Base-by-base conservation (phyloP, 371 early-diverging fungal genomes). In the Mortierella sp. region DNA sequence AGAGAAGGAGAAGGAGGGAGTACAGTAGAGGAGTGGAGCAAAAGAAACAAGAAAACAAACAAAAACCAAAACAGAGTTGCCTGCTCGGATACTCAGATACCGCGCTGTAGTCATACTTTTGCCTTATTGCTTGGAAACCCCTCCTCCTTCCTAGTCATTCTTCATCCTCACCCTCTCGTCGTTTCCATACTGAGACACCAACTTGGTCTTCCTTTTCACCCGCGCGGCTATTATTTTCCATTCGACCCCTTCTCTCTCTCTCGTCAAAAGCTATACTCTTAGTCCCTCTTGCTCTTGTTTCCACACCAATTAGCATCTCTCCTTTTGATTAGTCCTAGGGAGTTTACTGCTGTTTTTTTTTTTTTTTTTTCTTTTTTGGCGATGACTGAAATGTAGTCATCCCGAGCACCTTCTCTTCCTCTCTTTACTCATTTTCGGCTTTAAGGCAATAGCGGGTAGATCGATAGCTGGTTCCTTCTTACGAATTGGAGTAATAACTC, bases 121-220 rank as follows among this genome's bases (percentile, higher is more conserved):
- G 11, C 26, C 3, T 0, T 26, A 11, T n/a, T 26, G 13, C 57
- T 26, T 55, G n/a, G 26, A 10, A 28, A 26, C 28, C 61, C 13
- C 5, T 34, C 5, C 16, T 59, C 5, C 26, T 59, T 16, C 61
- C 28, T n/a, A n/a, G n/a, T n/a, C n/a, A n/a, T n/a, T n/a, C 13
- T 1, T 28, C 26, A 59, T 3, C 28, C 26, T 8, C 19, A 16
- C n/a, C n/a, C n/a, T n/a, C n/a, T n/a, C n/a, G 34, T 59, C 61
- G 16, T 59, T 59, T 59, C 61, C 61, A 59, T 59, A 31, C 31
- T 34, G 28, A 59, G 61, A 59, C 31, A 59, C 61, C 61, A 31
- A 31, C 19, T 19, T 59, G 61, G 34, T 34, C 19, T 31, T 31
- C 6, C 28, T 28, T 55, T 59, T 59, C 61, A 59, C 34, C 61